Conservation (phyloP, 2,329 filamentous ascomycete species). For the Ambrosiella xylebori region DNA sequence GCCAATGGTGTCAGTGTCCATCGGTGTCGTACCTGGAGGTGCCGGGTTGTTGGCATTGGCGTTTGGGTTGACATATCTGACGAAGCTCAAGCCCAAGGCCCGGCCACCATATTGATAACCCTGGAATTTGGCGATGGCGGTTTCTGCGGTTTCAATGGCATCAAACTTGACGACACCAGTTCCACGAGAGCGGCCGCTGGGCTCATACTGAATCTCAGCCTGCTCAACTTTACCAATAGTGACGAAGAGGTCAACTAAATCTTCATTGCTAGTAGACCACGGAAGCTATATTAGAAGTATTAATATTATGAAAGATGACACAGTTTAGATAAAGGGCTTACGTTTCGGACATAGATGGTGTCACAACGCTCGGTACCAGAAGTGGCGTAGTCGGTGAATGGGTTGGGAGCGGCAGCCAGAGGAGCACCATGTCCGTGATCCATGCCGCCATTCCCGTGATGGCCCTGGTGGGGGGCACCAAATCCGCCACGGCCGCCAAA, state of each 20-base stretch:
- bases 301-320: neutral
- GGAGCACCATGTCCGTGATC: constrained; percentile 27
- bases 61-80: constrained; percentile 69
- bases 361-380: constrained; percentile 69
- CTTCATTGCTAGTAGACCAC: constrained; percentile 98
- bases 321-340: constrained; percentile 32
- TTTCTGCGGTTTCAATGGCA: constrained; percentile 66
- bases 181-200: constrained; percentile 84
- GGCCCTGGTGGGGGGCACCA: constrained; percentile 17
- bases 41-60: constrained; percentile 18
- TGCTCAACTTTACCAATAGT: constrained; percentile 97
- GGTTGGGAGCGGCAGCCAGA: constrained; percentile 46
- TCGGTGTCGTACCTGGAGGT: constrained; percentile 35
- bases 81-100: constrained; percentile 79
- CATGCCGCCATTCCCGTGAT: constrained; percentile 24
- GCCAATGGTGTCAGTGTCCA: constrained; percentile 67
- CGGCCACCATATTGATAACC: constrained; percentile 94
- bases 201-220: constrained; percentile 98
- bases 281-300: constrained; percentile 47
- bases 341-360: constrained; percentile 90
- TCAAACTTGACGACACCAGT: constrained; percentile 96
- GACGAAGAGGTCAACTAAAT: constrained; percentile 87
- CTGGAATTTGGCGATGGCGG: constrained; percentile 90
- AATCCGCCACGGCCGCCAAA: constrained; percentile 30
- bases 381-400: constrained; percentile 86